Evolutionary conservation across 2,329 filamentous ascomycete species (phyloP), one percentile per base, ranked within the genome.

Genomic region (Neofusicoccum umdonicola): DNA sequence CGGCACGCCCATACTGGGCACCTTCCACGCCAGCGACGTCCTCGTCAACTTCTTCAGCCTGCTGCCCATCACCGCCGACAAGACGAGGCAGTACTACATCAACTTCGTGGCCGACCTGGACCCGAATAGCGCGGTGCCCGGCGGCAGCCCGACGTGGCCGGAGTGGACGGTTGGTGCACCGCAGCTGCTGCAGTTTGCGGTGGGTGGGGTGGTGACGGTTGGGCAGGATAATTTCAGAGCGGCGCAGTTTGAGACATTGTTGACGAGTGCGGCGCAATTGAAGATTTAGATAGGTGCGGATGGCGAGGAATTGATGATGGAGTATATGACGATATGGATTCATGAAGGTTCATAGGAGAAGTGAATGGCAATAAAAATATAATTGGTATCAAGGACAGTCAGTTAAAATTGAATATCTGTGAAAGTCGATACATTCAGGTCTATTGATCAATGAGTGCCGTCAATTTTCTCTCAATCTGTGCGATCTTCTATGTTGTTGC

Each of bases 1-100:
- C 72, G 88, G 88, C 9, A 89, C 87, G 0, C 88, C 91, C 0
- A 77, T 93, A 54, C 75, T 94, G 0, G 91, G 92, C 17, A 93
- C 90, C 0, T 90, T 92, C 77, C 92, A 95, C 74, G 88, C 77
- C 13, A 86, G 84, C 1, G 91, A 93, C 69, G 69, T 93, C 1
- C 92, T 92, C 67, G 62, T 63, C 50, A 61, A 63, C 60, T 51
- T 52, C 27, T 88, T 85, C 65, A 88, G 88, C 0, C 75, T 89
- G 12, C 71, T 84, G 42, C 57, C 57, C 19, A 15, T 51, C 8
- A 51, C 39, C 2, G 60, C 45, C 15, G 60, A 41, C 15, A 41
- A 35, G 60, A 52, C 60, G 12, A 35, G 56, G 83, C 86, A 12
- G 87, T 93, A 93, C 75, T 93, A 92, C 71, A 81, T 88, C 70